Base-by-base conservation (phyloP, 352 stramenopile species). In the Pythium coloratum region DNA sequence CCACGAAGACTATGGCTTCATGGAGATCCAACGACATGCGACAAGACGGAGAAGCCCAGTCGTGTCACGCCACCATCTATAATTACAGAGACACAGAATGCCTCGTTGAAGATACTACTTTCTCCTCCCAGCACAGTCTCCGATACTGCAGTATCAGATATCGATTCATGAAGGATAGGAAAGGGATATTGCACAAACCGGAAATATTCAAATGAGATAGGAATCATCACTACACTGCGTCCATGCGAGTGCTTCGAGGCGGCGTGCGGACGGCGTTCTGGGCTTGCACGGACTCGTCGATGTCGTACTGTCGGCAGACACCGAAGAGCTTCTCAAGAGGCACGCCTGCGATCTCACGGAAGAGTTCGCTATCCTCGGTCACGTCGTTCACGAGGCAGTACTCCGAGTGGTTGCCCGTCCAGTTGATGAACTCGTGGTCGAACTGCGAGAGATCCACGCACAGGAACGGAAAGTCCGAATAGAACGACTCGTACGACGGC, bases 311-410 rank as follows among this genome's bases (percentile, higher is more conserved):
- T 59, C 89, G 88, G 67, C 77, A 87, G 1, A 72, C 62, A 14
- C 82, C 82, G 58, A 91, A 91, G 56, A 91, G 76, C 40, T 83
- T 72, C 12, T 76, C 64, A 14, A 90, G 69, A 34, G 73, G 75
- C 16, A 81, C 77, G 40, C 71, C 71, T 4, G 64, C 78, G 20
- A 89, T 46, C 20, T 76, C 67, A 26, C 73, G 59, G 9, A 69
- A 66, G n/a, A 90, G 58, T 51, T 81, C 73, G 20, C 66, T 66
- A 62, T 90, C 82, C 2, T 76, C 69, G 1, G 75, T 69, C n/a
- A 89, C 78, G 58, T 90, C 82, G 59, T 88, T 84, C 62, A 88
- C 82, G 55, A 90, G 71, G 26, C 78, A 87, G 67, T 90, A 90
- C 0, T 65, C 69, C 20, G 71, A 59, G 64, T 87, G 78, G 59